Percentiles rank a stretch among this genome's conserved stretches.
phyloP scores from a whole-genome alignment of 164 flowering plant genomes.

The Stephania japonica region DNA sequence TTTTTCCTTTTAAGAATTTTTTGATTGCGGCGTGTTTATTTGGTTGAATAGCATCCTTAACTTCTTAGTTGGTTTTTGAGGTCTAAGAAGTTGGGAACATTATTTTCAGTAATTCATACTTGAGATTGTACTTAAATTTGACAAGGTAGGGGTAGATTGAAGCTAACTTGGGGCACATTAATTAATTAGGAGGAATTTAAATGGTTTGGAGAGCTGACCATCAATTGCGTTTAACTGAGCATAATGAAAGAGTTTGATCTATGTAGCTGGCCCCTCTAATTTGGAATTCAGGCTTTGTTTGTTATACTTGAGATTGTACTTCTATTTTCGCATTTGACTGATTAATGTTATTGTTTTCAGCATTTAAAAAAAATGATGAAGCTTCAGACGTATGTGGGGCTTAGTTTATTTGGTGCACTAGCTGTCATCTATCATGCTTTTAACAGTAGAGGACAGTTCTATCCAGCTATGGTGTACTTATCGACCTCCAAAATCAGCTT shows the following conservation, averaged over 20 bases:
- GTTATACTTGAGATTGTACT: neutral
- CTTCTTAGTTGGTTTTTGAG: neutral
- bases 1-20: neutral
- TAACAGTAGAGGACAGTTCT: conserved; percentile 82
- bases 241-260: too few species aligned
- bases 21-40: neutral
- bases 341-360: neutral
- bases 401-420: conserved; percentile 62
- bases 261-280: too few species aligned
- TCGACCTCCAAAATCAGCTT: conserved; percentile 91
- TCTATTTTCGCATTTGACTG: conserved; percentile 7
- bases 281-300: too few species aligned
- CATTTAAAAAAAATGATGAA: conserved; percentile 49
- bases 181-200: too few species aligned
- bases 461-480: conserved; percentile 85
- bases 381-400: conserved; percentile 72
- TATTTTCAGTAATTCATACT: too few species aligned
- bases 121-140: neutral
- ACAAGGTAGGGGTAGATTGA: too few species aligned
- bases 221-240: too few species aligned
- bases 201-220: too few species aligned
- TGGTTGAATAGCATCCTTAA: neutral
- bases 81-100: neutral
- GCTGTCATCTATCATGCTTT: conserved; percentile 87
- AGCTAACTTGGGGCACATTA: too few species aligned